A percentile compares a stretch with the other conserved stretches of the same genome.
Conservation (phyloP, 441 rosid species). For the Pelargonium myrrhifolium region DNA sequence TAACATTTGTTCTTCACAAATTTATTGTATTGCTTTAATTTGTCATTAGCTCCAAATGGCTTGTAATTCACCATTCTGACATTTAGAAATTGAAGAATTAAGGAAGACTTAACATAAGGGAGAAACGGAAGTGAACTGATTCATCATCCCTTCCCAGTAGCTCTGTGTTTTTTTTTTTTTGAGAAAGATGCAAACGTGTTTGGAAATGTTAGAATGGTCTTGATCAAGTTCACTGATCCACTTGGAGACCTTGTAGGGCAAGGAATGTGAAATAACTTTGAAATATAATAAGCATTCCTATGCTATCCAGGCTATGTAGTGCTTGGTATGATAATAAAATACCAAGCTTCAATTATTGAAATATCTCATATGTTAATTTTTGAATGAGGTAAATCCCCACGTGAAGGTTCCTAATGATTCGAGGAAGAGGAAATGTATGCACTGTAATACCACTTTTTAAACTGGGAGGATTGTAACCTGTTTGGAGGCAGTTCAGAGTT, state of each 20-base stretch:
- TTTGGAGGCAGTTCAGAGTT: too few relatives aligned
- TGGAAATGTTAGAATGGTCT: background rate
- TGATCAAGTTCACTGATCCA: background rate
- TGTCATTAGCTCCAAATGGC: background rate
- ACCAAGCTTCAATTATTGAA: too few relatives aligned
- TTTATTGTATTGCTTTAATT: background rate
- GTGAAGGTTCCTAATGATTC: too few relatives aligned
- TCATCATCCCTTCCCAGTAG: background rate
- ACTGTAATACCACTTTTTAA: background rate
- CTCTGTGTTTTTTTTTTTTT: too few relatives aligned
- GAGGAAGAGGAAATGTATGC: background rate
- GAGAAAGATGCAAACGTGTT: too few relatives aligned
- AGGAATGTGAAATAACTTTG: background rate
- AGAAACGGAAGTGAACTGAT: background rate
- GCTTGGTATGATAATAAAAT: too few relatives aligned
- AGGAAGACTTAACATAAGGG: background rate
- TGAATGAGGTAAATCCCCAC: background rate
- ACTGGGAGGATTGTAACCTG: background rate
- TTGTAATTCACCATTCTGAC: background rate
- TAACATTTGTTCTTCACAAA: too few relatives aligned
- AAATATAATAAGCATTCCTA: too few relatives aligned
- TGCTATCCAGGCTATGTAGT: too few relatives aligned
- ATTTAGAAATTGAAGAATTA: slow-evolving; percentile 1
- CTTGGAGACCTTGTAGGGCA: too few relatives aligned
- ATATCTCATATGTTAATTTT: too few relatives aligned